Percentiles rank a stretch among this genome's conserved stretches.
Conservation (phyloP, 2,329 filamentous ascomycete genomes). For the Cladobotryum protrusum region DNA sequence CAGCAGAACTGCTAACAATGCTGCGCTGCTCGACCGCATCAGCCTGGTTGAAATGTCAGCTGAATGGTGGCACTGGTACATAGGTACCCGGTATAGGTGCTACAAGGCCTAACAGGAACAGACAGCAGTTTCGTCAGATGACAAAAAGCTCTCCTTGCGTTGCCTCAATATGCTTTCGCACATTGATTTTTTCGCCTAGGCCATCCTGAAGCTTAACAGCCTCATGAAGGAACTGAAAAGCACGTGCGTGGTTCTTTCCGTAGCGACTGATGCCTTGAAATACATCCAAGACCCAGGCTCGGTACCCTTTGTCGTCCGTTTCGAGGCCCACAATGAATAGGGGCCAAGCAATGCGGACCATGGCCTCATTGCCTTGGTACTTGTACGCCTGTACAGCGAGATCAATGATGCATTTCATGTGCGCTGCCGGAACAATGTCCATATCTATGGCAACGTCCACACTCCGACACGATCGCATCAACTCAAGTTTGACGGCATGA, state of each 20-base stretch:
- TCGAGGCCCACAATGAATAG: constrained; percentile 31
- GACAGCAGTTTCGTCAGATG: neutral
- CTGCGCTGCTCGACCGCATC: no score
- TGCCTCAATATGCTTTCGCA: neutral
- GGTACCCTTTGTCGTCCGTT: constrained; percentile 26
- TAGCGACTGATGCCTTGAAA: constrained; percentile 24
- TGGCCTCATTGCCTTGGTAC: constrained; percentile 25
- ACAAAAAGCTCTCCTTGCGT: constrained; percentile 5
- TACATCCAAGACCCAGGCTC: constrained; percentile 27
- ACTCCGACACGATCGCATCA: constrained; percentile 12
- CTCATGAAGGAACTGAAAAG: constrained; percentile 21
- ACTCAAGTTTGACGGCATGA: constrained; percentile 27
- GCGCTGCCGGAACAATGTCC: constrained; percentile 9
- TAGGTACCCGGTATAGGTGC: no score
- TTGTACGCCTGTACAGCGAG: constrained; percentile 28
- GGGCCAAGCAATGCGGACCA: constrained; percentile 28
- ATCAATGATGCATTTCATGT: constrained; percentile 29
- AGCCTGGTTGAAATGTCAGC: no score
- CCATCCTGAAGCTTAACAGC: constrained; percentile 17
- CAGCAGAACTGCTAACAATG: no score
- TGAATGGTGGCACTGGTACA: no score
- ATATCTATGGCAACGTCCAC: constrained; percentile 9
- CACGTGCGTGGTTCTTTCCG: constrained; percentile 28
- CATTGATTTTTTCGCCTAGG: neutral
- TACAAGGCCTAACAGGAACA: no score